Evolutionary conservation across 257 asterid genomes (phyloP), one percentile per base, ranked within the genome.

Genomic region (Rubia yunnanensis): DNA sequence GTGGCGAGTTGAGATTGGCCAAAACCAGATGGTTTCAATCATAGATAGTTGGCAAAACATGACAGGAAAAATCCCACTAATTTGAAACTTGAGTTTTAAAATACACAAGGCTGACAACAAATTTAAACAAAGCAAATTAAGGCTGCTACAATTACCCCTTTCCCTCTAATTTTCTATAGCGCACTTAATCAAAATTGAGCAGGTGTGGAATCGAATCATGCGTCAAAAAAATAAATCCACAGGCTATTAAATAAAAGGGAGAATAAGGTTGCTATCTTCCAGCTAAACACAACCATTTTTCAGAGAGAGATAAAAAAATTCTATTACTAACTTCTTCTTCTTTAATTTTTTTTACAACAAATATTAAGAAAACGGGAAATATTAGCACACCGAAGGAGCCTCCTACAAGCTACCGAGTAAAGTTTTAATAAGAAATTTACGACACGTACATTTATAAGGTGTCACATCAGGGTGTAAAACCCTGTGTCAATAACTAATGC

Each of bases 51-150:
- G 86, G 79, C 72, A 84, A 76, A 63, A 72, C 70, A 66, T 62
- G 72, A 69, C 60, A 63, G 27, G 22, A 23, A 44, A 75, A 69
- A 70, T 74, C 76, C 82, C 85, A 77, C 83, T 80, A 65, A 59
- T 63, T 41, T 61, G 73, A 76, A 27, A 26, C 20, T 13, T 8
- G 18, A 11, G 4, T 27, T 11, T 13, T 15, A 17, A 78, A 18
- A 71, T 53, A 60, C 66, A 78, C 67, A 87, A 77, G 74, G 75
- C 81, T 78, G 84, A 75, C 80, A 81, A 76, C 66, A n/a, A 72
- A 6, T 71, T 56, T 66, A 56, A 55, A 58, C 71, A 55, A 59
- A 57, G 39, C 36, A 61, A n/a, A 49, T 30, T 41, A 82, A 82
- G 77, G 82, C 88, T 85, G 92, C 83, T 48, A 60, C 80, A 74